A percentile compares a stretch with the other conserved stretches of the same genome.
Evolutionary conservation across 371 early-diverging fungal genomes (phyloP).

Genomic region (Mucor indicus): DNA sequence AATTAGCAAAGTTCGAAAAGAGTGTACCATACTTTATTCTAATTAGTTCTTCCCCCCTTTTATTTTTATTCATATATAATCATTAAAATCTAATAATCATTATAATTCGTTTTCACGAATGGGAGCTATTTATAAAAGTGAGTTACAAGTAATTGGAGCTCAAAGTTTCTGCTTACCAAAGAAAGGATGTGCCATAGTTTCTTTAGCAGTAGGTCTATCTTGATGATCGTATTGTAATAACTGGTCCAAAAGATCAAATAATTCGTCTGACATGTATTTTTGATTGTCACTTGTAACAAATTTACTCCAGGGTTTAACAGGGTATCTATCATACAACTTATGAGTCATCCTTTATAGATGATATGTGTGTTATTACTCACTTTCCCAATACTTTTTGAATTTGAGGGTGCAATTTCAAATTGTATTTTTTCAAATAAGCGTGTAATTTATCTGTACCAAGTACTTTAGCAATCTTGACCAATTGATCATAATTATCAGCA

Average conservation of each 20-base stretch:
- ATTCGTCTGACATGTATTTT: slow-evolving; percentile 85
- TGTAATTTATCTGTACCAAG: slow-evolving; percentile 93
- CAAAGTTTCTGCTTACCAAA: slow-evolving; percentile 59
- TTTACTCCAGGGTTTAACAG: slow-evolving; percentile 93
- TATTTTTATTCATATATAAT: not conserved
- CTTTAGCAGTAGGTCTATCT: slow-evolving; percentile 91
- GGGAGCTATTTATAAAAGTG: slow-evolving; percentile 13
- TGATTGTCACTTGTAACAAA: slow-evolving; percentile 90
- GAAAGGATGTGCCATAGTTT: slow-evolving; percentile 95
- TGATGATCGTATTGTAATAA: slow-evolving; percentile 98
- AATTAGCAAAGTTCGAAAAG: not conserved
- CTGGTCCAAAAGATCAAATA: slow-evolving; percentile 93
- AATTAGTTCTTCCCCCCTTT: not conserved
- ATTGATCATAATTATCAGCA: slow-evolving; percentile 96
- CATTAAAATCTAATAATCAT: not conserved
- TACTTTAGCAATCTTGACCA: slow-evolving; percentile 96
- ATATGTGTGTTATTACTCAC: slow-evolving; percentile 14
- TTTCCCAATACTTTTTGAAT: slow-evolving; percentile 80
- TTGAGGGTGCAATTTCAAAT: slow-evolving; percentile 84
- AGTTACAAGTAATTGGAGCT: not conserved
- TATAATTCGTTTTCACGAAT: slow-evolving; percentile 12
- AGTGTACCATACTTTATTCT: not conserved
- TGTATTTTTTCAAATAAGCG: slow-evolving; percentile 93
- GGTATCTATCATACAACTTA: slow-evolving; percentile 64
- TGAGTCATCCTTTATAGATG: not conserved